Conservation (phyloP, 768 basidiomycete species). For the Agrocybe pediades region DNA sequence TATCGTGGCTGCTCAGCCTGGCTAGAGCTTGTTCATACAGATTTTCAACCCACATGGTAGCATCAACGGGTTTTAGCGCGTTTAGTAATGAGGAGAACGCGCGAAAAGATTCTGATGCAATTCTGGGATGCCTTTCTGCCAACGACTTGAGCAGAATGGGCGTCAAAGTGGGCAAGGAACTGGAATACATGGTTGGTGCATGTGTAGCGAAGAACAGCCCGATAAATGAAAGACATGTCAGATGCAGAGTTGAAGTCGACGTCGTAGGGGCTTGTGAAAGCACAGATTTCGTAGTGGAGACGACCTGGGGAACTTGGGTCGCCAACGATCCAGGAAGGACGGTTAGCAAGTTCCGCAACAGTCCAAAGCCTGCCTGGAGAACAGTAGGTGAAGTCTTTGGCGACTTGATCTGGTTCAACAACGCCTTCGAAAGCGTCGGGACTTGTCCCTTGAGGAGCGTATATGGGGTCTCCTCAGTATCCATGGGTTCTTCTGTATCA, state of each 20-base stretch:
- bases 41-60: conserved; percentile 64
- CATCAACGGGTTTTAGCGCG: conserved; percentile 69
- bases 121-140: conserved; percentile 83
- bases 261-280: conserved; percentile 71
- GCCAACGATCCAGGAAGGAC: conserved; percentile 87
- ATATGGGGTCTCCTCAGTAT: conserved; percentile 76
- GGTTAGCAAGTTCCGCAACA: conserved; percentile 73
- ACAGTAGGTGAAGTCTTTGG: conserved; percentile 76
- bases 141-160: conserved; percentile 76
- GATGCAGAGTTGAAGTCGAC: conserved; percentile 79
- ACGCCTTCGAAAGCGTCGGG: conserved; percentile 73
- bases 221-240: conserved; percentile 85
- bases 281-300: conserved; percentile 63
- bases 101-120: conserved; percentile 86
- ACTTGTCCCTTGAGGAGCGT: conserved; percentile 75
- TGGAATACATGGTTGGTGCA: conserved; percentile 55
- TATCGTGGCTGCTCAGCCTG: conserved; percentile 76
- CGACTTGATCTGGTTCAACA: conserved; percentile 84
- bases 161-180: conserved; percentile 66
- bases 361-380: conserved; percentile 82
- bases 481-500: conserved; percentile 68
- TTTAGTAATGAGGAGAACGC: conserved; percentile 84
- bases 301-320: conserved; percentile 62
- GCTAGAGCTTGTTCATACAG: conserved; percentile 76
- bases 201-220: conserved; percentile 79